A percentile compares a stretch with the other conserved stretches of the same genome.
Evolutionary conservation across 1,284 basidiomycete species (phyloP).

Genomic region (Ceratobasidium sp.): DNA sequence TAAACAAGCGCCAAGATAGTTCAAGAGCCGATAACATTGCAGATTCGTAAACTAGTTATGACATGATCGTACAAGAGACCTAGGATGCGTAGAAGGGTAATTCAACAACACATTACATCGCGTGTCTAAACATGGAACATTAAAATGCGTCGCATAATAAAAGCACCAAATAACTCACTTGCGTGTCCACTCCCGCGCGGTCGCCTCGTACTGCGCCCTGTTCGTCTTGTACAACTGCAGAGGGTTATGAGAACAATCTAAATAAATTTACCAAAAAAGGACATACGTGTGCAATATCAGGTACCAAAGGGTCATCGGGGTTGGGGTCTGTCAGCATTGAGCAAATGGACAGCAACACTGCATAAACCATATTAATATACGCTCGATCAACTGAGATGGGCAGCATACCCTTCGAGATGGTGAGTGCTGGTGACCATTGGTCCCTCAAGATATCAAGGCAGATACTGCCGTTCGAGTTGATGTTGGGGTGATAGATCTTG

Average conservation of each 20-base stretch:
- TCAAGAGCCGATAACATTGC: constrained; percentile 35
- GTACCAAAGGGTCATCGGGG: constrained; percentile 86
- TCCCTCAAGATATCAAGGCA: constrained; percentile 98
- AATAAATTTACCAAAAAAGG: constrained; percentile 69
- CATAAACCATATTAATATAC: not conserved
- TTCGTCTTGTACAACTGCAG: constrained; percentile 96
- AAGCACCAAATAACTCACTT: constrained; percentile 70
- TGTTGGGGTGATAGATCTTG: constrained; percentile 95
- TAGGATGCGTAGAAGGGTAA: constrained; percentile 7
- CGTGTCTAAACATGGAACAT: constrained; percentile 9
- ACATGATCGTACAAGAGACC: constrained; percentile 36
- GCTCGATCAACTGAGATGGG: not conserved
- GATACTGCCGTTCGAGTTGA: constrained; percentile 98
- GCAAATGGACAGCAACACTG: constrained; percentile 93
- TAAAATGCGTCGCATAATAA: not conserved
- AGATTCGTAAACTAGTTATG: constrained; percentile 31
- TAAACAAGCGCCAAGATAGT: constrained; percentile 1
- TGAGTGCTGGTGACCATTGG: constrained; percentile 98
- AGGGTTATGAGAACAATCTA: constrained; percentile 58
- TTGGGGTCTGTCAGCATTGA: constrained; percentile 98
- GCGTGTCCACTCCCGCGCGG: constrained; percentile 96
- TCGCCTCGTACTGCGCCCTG: constrained; percentile 91
- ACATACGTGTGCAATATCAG: constrained; percentile 63
- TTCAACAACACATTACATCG: constrained; percentile 37
- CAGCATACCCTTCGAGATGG: constrained; percentile 94